These are phyloP conservation scores for Albugo laibachii DNA, from an alignment of 352 stramenopile genomes.

Conservation along the genomic window DNA sequence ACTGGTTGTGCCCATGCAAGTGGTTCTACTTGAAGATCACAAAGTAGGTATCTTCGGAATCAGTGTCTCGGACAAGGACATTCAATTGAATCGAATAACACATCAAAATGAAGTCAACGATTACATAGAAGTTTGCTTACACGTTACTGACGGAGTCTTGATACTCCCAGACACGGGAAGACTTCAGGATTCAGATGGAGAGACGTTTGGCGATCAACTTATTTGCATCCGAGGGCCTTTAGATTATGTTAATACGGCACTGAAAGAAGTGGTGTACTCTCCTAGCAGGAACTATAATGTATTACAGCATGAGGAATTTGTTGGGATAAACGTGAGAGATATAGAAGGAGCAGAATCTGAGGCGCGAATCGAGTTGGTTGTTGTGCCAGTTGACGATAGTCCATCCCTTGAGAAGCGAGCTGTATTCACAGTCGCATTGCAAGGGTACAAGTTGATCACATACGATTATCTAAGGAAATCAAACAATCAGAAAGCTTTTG, in stretches of 20 bases:
- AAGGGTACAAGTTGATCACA: constrained; percentile 2
- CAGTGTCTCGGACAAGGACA: constrained; percentile 35
- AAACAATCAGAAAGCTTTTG: constrained; percentile 11
- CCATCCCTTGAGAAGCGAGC: background rate
- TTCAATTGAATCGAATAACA: constrained; percentile 12
- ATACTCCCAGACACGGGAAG: constrained; percentile 10
- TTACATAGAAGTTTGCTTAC: constrained; percentile 23
- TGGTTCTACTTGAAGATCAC: constrained; percentile 35
- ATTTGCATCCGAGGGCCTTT: constrained; percentile 31
- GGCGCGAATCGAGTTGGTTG: background rate
- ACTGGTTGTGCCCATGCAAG: constrained; percentile 23
- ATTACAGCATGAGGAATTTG: constrained; percentile 26
- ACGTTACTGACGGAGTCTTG: constrained; percentile 26
- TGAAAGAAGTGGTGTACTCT: constrained; percentile 56
- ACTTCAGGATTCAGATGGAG: constrained; percentile 27
- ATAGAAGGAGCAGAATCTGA: background rate
- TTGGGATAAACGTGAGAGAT: constrained; percentile 10
- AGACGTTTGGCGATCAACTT: constrained; percentile 24
- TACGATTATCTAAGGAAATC: background rate
- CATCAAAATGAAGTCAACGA: constrained; percentile 9
- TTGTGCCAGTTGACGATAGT: constrained; percentile 1
- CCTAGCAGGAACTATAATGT: constrained; percentile 61
- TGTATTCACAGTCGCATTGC: background rate
- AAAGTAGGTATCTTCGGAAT: constrained; percentile 45
- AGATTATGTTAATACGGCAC: constrained; percentile 28